Evolutionary conservation across 495 filamentous ascomycete genomes (phyloP).

Genomic region (Filosporella fistucella): DNA sequence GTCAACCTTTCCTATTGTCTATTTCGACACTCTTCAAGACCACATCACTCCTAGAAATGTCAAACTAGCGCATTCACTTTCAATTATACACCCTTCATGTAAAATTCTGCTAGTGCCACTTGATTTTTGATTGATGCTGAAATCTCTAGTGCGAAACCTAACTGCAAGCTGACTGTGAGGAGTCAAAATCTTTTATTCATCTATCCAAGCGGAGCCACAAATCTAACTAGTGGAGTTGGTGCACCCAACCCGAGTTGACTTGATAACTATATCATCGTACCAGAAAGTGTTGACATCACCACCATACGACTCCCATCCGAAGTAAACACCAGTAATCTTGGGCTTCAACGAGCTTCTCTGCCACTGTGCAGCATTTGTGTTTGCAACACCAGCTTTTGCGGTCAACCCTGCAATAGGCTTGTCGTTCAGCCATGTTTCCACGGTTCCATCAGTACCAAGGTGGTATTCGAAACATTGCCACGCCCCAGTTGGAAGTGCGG

Average conservation of each 20-base stretch:
- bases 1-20: no score
- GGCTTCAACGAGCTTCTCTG: constrained; percentile 38
- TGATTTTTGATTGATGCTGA: no score
- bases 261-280: constrained; percentile 49
- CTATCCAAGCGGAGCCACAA: no score
- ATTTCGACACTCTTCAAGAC: no score
- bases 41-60: no score
- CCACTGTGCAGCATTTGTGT: constrained; percentile 48
- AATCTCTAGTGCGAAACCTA: no score
- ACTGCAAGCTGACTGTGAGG: no score
- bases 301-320: constrained; percentile 57
- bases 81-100: no score
- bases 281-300: constrained; percentile 54
- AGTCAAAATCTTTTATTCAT: no score
- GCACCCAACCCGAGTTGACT: constrained; percentile 44
- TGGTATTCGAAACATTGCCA: constrained; percentile 59
- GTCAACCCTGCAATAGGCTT: constrained; percentile 44
- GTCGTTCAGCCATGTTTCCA: constrained; percentile 55
- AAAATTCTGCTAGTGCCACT: no score
- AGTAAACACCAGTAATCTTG: constrained; percentile 48
- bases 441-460: constrained; percentile 45
- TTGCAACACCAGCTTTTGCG: constrained; percentile 33
- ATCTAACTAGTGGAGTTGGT: no score
- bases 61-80: no score
- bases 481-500: constrained; percentile 36